These are phyloP conservation scores for Pestalotiopsis sp. DNA, from an alignment of 2,329 filamentous ascomycete genomes.

Conservation along the genomic window DNA sequence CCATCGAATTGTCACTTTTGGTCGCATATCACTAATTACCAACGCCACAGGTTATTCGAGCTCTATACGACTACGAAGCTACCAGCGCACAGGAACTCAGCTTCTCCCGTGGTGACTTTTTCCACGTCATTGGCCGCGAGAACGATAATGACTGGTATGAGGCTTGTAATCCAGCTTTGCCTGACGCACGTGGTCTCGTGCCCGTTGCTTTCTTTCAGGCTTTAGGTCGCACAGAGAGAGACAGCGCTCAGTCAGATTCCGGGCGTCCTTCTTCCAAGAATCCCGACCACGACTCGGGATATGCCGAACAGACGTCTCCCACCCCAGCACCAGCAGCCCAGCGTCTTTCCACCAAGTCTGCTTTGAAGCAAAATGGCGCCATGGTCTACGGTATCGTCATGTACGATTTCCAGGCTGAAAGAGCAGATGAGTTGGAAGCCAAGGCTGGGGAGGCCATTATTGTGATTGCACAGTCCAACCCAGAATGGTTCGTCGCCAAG, in stretches of 20 bases:
- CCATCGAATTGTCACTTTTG: background rate
- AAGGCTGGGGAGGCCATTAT: conserved; percentile 97
- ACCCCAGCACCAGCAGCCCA: conserved; percentile 41
- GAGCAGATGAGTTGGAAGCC: conserved; percentile 94
- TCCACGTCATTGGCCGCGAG: conserved; percentile 95
- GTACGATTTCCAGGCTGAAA: conserved; percentile 94
- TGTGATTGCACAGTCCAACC: conserved; percentile 96
- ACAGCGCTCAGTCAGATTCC: conserved; percentile 75
- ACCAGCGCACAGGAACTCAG: conserved; percentile 78
- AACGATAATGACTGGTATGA: conserved; percentile 98
- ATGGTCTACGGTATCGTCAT: conserved; percentile 98
- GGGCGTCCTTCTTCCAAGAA: conserved; percentile 55
- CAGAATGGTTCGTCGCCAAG: conserved; percentile 99
- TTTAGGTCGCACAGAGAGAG: conserved; percentile 87
- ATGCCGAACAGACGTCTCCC: conserved; percentile 59
- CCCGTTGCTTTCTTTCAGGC: conserved; percentile 93
- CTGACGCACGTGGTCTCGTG: conserved; percentile 85
- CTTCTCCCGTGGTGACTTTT: conserved; percentile 95
- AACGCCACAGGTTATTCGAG: conserved; percentile 81
- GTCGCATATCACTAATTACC: conserved; percentile 22
- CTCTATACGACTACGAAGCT: conserved; percentile 89
- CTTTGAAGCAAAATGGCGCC: conserved; percentile 62
- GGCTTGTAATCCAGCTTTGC: conserved; percentile 90
- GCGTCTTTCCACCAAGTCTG: conserved; percentile 51
- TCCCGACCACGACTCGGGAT: conserved; percentile 89